Conservation (phyloP, 352 stramenopile genomes). For the Globisporangium ultimum region DNA sequence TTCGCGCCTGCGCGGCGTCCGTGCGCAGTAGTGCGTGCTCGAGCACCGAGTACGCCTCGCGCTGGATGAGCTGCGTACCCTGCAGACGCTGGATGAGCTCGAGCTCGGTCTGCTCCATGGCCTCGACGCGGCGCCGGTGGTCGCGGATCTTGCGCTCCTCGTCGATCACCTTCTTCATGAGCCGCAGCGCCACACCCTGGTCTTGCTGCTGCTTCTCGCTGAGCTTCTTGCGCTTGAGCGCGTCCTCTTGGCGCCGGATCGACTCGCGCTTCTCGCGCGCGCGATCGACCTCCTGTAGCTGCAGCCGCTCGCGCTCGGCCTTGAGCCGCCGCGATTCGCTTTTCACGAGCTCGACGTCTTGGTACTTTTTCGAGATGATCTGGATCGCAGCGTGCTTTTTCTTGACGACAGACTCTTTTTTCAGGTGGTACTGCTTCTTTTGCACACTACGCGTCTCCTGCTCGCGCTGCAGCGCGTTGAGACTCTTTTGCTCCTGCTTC, state of each 20-base stretch:
- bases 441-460: constrained; percentile 43
- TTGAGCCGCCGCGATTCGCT: constrained; percentile 61
- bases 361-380: constrained; percentile 71
- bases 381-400: constrained; percentile 74
- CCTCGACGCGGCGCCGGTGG: constrained; percentile 47
- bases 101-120: constrained; percentile 65
- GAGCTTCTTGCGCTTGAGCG: constrained; percentile 48
- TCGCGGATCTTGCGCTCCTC: constrained; percentile 59
- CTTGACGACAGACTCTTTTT: constrained; percentile 73
- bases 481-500: constrained; percentile 42
- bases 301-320: constrained; percentile 50
- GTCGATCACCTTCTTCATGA: constrained; percentile 63
- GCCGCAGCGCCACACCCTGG: constrained; percentile 36
- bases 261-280: constrained; percentile 52
- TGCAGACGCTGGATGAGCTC: constrained; percentile 65
- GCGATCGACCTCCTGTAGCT: constrained; percentile 46
- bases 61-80: constrained; percentile 69
- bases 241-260: constrained; percentile 55
- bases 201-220: constrained; percentile 44
- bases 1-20: constrained; percentile 9
- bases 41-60: constrained; percentile 66
- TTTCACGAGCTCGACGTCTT: constrained; percentile 78
- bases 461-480: constrained; percentile 36
- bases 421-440: constrained; percentile 54
- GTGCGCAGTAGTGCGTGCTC: constrained; percentile 61